Percentiles rank a stretch among this genome's conserved stretches.
phyloP scores from a whole-genome alignment of 75 land plant species.

The Cryptomeria japonica region DNA sequence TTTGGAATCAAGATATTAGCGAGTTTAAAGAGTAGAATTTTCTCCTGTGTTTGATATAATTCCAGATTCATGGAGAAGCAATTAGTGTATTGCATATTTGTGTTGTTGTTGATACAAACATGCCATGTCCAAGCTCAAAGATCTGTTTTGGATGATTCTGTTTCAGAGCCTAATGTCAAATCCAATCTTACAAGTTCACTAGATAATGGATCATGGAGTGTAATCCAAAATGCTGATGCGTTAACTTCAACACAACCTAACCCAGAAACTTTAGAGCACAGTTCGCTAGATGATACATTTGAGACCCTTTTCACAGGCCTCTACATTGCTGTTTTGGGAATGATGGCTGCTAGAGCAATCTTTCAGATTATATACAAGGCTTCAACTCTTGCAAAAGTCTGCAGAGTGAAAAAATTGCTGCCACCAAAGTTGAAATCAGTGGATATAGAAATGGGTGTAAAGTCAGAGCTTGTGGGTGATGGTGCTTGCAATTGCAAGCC shows the following conservation, averaged over 20 bases:
- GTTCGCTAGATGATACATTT: neutral
- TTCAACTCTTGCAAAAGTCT: neutral
- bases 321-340: neutral
- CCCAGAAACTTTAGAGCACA: no score
- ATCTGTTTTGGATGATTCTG: neutral
- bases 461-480: neutral
- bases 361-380: neutral
- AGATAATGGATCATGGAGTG: no score
- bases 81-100: neutral
- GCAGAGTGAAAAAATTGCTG: neutral
- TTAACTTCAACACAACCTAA: no score
- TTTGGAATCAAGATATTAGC: no score
- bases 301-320: neutral
- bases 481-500: conserved; percentile 31
- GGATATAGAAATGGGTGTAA: neutral
- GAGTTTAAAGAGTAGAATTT: neutral
- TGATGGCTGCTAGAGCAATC: neutral
- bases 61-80: neutral
- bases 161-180: neutral
- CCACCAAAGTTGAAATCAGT: neutral
- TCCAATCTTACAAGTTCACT: neutral
- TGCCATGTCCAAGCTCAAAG: neutral
- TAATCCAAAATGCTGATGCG: no score
- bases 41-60: neutral
- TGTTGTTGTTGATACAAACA: neutral